Evolutionary conservation across 352 stramenopile genomes (phyloP).

Genomic region (Pythium vanterpoolii): DNA sequence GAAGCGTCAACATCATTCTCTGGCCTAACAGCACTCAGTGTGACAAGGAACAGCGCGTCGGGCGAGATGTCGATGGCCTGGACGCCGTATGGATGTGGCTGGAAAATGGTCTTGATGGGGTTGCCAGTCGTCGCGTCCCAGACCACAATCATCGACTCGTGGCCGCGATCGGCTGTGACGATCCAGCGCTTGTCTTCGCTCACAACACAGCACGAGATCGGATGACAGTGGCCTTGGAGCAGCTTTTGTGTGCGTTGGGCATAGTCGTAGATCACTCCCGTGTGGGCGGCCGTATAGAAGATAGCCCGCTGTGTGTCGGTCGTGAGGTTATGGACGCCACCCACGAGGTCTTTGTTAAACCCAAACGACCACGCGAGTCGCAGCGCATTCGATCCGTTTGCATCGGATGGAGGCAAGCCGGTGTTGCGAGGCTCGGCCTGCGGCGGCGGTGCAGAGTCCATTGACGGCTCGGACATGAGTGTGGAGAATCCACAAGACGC

Average conservation of each 20-base stretch:
- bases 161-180: slow-evolving; percentile 84
- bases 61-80: slow-evolving; percentile 87
- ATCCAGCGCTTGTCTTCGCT: slow-evolving; percentile 93
- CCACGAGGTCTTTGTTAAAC: slow-evolving; percentile 89
- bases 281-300: slow-evolving; percentile 91
- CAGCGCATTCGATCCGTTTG: slow-evolving; percentile 44
- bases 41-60: slow-evolving; percentile 88
- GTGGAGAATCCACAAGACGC: not conserved
- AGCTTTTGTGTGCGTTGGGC: slow-evolving; percentile 78
- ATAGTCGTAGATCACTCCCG: slow-evolving; percentile 93
- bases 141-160: slow-evolving; percentile 90
- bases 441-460: not conserved
- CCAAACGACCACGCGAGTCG: slow-evolving; percentile 86
- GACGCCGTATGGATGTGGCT: slow-evolving; percentile 76
- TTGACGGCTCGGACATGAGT: not conserved
- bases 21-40: slow-evolving; percentile 56
- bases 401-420: not conserved
- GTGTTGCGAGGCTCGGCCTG: not conserved
- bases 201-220: slow-evolving; percentile 86
- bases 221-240: slow-evolving; percentile 90
- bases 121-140: slow-evolving; percentile 84
- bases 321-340: slow-evolving; percentile 87
- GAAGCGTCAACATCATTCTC: not conserved
- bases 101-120: slow-evolving; percentile 91
- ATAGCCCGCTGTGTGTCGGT: slow-evolving; percentile 62